Percentiles rank a stretch among this genome's conserved stretches.
Evolutionary conservation across 805 yeast genomes (phyloP).

Genomic region (Grigorovia jiainica): DNA sequence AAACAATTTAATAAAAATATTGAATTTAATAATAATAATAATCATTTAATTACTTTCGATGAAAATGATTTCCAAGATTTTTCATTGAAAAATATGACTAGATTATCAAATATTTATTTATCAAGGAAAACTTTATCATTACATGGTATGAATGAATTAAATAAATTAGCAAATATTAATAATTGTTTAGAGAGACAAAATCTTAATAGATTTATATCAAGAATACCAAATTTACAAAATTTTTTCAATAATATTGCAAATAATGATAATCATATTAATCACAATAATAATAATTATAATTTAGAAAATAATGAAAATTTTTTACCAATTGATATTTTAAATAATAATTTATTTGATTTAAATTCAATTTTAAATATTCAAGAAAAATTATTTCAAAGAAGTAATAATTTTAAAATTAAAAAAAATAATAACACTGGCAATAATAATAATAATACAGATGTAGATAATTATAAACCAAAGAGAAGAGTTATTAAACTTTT

Average conservation of each 20-base stretch:
- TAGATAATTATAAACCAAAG: conserved; percentile 20
- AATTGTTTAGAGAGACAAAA: conserved; percentile 30
- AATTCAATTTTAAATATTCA: conserved; percentile 26
- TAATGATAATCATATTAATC: background rate
- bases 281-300: background rate
- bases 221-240: conserved; percentile 25
- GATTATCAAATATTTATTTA: conserved; percentile 57
- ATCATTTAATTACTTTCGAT: conserved; percentile 15
- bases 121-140: conserved; percentile 78
- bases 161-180: conserved; percentile 31
- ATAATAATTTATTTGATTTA: conserved; percentile 16
- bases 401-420: conserved; percentile 2
- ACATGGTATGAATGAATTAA: conserved; percentile 38
- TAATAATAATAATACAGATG: conserved; percentile 8
- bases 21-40: background rate
- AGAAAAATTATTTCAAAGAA: conserved; percentile 24
- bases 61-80: conserved; percentile 33
- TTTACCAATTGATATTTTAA: conserved; percentile 19
- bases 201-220: conserved; percentile 23
- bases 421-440: conserved; percentile 4
- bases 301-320: conserved; percentile 10
- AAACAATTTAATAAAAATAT: background rate
- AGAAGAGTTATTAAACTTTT: conserved; percentile 24
- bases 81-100: conserved; percentile 56
- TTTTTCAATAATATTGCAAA: conserved; percentile 1